Evolutionary conservation across 1,139 yeast genomes (phyloP).

Genomic region (Ogataea hybrid): DNA sequence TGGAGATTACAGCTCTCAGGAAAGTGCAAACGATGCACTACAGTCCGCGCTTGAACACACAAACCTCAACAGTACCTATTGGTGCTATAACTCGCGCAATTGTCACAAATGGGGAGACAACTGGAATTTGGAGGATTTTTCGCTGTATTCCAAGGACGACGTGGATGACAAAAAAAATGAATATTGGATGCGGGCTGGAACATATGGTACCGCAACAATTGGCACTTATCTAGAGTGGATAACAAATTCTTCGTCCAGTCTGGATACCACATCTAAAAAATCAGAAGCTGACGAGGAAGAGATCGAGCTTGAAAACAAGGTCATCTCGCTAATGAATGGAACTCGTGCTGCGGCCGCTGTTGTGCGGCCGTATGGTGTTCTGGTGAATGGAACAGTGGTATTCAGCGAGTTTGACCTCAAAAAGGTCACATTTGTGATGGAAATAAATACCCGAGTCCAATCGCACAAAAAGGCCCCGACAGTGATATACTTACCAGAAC

Average conservation of each 20-base stretch:
- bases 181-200: conserved; percentile 10
- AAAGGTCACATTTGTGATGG: conserved; percentile 45
- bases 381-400: conserved; percentile 51
- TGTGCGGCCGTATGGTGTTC: conserved; percentile 67
- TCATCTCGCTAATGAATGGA: conserved; percentile 43
- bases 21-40: conserved; percentile 80
- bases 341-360: conserved; percentile 69
- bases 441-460: conserved; percentile 35
- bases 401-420: conserved; percentile 55
- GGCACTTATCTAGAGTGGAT: conserved; percentile 23
- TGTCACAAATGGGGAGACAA: conserved; percentile 82
- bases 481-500: conserved; percentile 62
- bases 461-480: conserved; percentile 39
- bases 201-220: conserved; percentile 14
- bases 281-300: conserved; percentile 16
- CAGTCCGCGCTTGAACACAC: conserved; percentile 74
- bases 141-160: conserved; percentile 79
- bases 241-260: conserved; percentile 13
- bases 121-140: conserved; percentile 93
- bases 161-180: conserved; percentile 12
- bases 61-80: conserved; percentile 69
- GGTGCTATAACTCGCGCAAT: conserved; percentile 80
- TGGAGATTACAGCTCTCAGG: conserved; percentile 71
- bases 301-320: conserved; percentile 18
- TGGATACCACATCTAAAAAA: conserved; percentile 10